Evolutionary conservation across 148 eudicot species (phyloP).

Genomic region (Spergularia marina): DNA sequence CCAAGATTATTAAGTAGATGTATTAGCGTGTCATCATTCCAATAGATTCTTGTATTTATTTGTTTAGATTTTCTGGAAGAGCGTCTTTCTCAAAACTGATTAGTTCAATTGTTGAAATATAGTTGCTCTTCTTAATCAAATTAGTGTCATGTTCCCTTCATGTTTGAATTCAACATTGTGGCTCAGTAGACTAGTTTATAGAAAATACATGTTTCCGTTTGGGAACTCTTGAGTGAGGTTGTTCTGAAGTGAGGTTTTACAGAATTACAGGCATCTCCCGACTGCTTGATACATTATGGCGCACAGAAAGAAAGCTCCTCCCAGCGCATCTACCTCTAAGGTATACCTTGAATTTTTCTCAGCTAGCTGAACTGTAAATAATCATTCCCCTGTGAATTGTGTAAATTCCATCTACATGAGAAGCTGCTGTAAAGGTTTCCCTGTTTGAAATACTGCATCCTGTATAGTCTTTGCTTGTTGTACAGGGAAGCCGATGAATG

Average conservation of each 20-base stretch:
- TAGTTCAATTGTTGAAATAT: not conserved
- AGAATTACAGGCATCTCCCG: not conserved
- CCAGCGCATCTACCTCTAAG: not conserved
- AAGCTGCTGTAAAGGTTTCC: not conserved
- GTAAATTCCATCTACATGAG: not conserved
- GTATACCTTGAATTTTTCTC: not conserved
- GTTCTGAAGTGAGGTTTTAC: constrained; percentile 11
- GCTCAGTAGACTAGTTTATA: not conserved
- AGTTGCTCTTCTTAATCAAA: not conserved
- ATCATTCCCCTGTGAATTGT: not conserved
- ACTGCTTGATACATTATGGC: not conserved
- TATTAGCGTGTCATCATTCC: not conserved
- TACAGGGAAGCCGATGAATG: not conserved
- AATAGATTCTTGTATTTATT: not conserved
- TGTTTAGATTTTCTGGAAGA: not conserved
- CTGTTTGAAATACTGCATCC: constrained; percentile 1
- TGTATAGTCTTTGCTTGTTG: not conserved
- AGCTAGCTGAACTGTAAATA: not conserved
- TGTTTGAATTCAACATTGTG: not conserved
- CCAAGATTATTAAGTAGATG: not conserved
- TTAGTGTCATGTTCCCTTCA: not conserved
- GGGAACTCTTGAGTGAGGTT: not conserved
- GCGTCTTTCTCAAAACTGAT: not conserved
- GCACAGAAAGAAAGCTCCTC: not conserved
- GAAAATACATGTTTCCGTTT: too few relatives aligned